Base-by-base conservation (phyloP, 768 basidiomycete genomes). In the Sporobolomyces pararoseus region DNA sequence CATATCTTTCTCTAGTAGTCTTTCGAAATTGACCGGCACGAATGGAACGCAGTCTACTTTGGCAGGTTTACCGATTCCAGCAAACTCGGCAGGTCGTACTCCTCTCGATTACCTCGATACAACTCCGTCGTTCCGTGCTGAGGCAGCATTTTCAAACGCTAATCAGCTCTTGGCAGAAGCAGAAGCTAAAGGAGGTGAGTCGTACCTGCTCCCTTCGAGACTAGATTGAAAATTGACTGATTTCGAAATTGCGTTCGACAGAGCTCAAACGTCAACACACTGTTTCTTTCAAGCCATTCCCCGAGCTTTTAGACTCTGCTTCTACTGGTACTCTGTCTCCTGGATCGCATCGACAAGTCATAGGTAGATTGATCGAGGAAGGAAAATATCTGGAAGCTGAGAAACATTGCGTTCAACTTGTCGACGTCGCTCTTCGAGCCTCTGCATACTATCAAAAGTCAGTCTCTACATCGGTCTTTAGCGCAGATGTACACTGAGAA, bases 61-160 rank as follows among this genome's bases (percentile, higher is more conserved):
- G 12, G 75, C 90, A 23, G 90, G 90, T 25, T 82, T 85, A 17
- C 77, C 86, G 53, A 88, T 88, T 85, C 90, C 90, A 1, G 88
- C 85, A 4, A 92, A 92, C 76, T 88, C 87, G 0, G 89, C 90
- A 25, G 90, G 90, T 2, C 86, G 90, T 2, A 79, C 91, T 19
- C 89, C 90, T 7, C 62, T 74, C 37, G 89, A 91, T 13, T 76
- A 84, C 86, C 3, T 75, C 52, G 86, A 89, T 71, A 84, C 84
- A 17, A 81, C 81, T 3, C 84, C 86, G 39, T 80, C 82, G 54
- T 78, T 81, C 29, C 79, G 84, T 44, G 88, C 88, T 4, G 77
- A 79, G 55, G 83, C 83, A 31, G 84, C 85, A 7, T 78, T 88
- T 7, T 83, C 86, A 29, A 91, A 91, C 76, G 85, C 88, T 0